These are phyloP conservation scores for Neonectria sp. DNA, from an alignment of 2,329 filamentous ascomycete species.

Conservation along the genomic window DNA sequence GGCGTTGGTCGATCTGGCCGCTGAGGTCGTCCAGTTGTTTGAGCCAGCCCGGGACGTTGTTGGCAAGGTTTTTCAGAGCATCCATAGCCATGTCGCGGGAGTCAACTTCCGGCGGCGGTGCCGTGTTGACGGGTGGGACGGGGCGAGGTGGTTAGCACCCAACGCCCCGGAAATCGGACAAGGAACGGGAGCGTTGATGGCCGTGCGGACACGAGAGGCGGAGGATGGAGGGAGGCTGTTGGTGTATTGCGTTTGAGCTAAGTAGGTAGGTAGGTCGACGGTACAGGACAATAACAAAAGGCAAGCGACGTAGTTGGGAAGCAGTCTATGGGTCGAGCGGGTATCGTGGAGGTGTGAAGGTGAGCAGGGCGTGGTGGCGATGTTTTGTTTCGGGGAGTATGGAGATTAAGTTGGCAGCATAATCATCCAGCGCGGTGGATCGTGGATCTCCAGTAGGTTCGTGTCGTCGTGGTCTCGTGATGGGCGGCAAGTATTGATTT, in stretches of 20 bases:
- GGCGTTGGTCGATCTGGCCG: conserved; percentile 73
- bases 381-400: conserved; percentile 12
- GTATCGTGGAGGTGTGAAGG: neutral
- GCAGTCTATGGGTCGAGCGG: neutral
- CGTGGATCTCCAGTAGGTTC: neutral
- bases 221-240: neutral
- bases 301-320: neutral
- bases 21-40: conserved; percentile 72
- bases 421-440: conserved; percentile 21
- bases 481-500: conserved; percentile 1
- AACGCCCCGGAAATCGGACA: conserved; percentile 46
- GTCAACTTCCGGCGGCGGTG: conserved; percentile 47
- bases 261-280: neutral
- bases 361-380: conserved; percentile 1
- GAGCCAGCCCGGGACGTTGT: conserved; percentile 73
- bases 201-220: neutral
- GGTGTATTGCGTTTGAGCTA: neutral
- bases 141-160: conserved; percentile 52
- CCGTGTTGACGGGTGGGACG: conserved; percentile 47
- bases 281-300: neutral
- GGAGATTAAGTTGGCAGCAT: conserved; percentile 21
- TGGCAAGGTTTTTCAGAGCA: conserved; percentile 68
- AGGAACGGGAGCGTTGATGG: conserved; percentile 8
- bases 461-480: conserved; percentile 18
- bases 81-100: conserved; percentile 64